Base-by-base conservation (phyloP, 306 rosid genomes). In the Prunus campanulata region DNA sequence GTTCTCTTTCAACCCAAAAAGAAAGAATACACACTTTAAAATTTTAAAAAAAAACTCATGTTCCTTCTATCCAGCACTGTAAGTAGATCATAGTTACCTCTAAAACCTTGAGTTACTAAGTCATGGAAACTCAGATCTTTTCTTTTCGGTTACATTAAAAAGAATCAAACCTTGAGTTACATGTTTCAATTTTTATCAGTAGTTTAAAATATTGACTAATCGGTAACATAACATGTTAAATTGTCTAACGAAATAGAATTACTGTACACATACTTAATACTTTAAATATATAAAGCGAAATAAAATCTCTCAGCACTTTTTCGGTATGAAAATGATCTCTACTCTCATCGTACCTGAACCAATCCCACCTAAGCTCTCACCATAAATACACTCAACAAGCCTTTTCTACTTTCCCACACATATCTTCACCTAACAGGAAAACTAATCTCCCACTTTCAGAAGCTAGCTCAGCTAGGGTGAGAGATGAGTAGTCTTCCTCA, bases 401-500 rank as follows among this genome's bases (percentile, higher is more conserved):
- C 69, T 0, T 74, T 74, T 60, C n/a, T 46, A n/a, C n/a, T 61
- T 60, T 73, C 77, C 68, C 32, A 50, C 32, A 63, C 29, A 72
- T 47, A 44, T 22, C 16, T 73, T 59, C 57, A 73, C 8, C 46
- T 56, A 67, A 48, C 51, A n/a, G 47, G 59, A 25, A 29, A 25
- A 50, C 35, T 27, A 29, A 56, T 66, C 54, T 42, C 32, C 8
- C 35, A 20, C 20, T 68, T 76, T 25, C 30, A 19, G 19, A 35
- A 2, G 4, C 13, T 18, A 20, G 18, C 19, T 62, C 8, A 42
- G 39, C 32, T 50, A 15, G 16, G n/a, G 6, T 47, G 71, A 56
- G 55, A 75, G 49, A 89, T 92, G 97, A 87, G 80, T 62, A 54
- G 66, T 72, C 86, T 92, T 75, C 59, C 65, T 74, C 81, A 88